These are phyloP conservation scores for Colletotrichum scovillei DNA, from an alignment of 2,329 filamentous ascomycete genomes.

Conservation along the genomic window DNA sequence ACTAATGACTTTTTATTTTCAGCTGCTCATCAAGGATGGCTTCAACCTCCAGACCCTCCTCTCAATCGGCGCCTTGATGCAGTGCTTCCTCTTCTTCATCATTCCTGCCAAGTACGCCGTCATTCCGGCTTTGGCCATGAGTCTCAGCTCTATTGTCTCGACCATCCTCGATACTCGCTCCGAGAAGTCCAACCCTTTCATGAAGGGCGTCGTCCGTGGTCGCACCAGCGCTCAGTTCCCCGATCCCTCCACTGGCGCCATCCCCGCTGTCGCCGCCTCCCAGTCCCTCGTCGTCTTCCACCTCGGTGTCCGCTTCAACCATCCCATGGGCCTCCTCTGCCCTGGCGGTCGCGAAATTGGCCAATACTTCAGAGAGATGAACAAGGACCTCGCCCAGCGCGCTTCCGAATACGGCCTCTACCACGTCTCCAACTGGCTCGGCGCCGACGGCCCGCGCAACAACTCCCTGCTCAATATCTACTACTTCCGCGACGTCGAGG, in stretches of 20 bases:
- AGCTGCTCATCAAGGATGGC: conserved; percentile 44
- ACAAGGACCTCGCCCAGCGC: conserved; percentile 46
- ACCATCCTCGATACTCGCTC: conserved; percentile 42
- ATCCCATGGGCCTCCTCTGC: conserved; percentile 60
- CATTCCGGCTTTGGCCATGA: conserved; percentile 45
- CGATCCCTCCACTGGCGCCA: conserved; percentile 40
- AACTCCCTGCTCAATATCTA: conserved; percentile 54
- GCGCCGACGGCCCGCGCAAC: conserved; percentile 48
- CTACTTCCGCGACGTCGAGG: conserved; percentile 63
- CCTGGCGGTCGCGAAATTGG: conserved; percentile 55
- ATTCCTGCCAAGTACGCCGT: conserved; percentile 49
- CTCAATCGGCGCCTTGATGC: conserved; percentile 47
- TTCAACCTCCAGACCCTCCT: conserved; percentile 48
- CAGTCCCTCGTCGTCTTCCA: conserved; percentile 55
- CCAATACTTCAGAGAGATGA: conserved; percentile 52
- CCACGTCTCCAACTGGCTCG: conserved; percentile 53
- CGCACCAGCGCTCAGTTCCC: conserved; percentile 49
- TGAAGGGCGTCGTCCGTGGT: conserved; percentile 44
- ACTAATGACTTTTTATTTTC: neutral
- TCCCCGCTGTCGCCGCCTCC: conserved; percentile 40
- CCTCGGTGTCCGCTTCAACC: conserved; percentile 57
- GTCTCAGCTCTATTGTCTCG: conserved; percentile 45
- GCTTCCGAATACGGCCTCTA: conserved; percentile 60
- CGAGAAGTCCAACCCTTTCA: conserved; percentile 38
- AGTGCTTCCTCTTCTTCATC: conserved; percentile 45